Conservation (phyloP, 257 asterid species). For the Solanum raphanifolium region DNA sequence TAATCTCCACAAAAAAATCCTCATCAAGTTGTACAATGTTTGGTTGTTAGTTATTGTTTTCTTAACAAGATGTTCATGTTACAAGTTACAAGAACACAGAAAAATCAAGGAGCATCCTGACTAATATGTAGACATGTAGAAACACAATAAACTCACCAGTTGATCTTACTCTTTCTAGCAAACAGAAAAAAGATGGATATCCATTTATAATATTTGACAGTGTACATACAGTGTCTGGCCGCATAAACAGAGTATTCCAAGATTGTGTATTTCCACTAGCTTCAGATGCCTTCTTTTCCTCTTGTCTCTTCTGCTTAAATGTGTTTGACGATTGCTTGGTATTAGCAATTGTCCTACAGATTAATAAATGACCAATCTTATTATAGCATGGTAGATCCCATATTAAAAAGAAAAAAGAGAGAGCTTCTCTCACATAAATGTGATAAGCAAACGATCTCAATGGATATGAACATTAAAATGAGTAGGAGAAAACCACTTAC, state of each 20-base stretch:
- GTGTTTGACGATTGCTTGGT: constrained; percentile 42
- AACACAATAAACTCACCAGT: neutral
- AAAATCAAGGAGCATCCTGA: neutral
- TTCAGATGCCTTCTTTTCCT: constrained; percentile 76
- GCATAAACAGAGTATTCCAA: constrained; percentile 88
- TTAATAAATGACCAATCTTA: constrained; percentile 1
- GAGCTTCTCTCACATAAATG: neutral
- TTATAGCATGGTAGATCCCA: neutral
- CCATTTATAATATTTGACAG: neutral
- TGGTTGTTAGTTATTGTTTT: neutral
- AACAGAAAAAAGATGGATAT: neutral
- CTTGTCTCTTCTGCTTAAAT: constrained; percentile 58
- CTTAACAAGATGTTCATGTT: neutral
- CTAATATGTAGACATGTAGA: neutral
- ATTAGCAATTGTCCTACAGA: constrained; percentile 27
- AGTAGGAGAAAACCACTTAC: constrained; percentile 25
- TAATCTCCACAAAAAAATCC: neutral
- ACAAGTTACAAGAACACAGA: neutral
- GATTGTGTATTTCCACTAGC: constrained; percentile 78
- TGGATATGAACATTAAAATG: neutral
- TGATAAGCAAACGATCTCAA: neutral
- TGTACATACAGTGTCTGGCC: constrained; percentile 76
- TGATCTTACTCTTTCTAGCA: neutral
- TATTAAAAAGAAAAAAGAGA: neutral
- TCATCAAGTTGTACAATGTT: neutral